Evolutionary conservation across 2,329 filamentous ascomycete species (phyloP).

Genomic region (Dactylellina parvicollis): DNA sequence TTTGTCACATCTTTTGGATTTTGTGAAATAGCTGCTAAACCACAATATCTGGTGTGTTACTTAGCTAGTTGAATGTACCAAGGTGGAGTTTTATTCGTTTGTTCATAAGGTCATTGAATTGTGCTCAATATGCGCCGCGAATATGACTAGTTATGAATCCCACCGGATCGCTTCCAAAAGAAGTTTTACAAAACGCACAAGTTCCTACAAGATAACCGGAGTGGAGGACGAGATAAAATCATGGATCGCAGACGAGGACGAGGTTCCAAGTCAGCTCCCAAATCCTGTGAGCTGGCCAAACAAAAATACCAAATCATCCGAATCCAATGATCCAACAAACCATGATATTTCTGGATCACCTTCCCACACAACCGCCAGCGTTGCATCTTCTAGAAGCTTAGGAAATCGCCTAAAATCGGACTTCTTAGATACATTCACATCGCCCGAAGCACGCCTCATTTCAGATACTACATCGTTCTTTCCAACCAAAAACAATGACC

Average conservation of each 20-base stretch:
- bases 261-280: slow-evolving; percentile 25
- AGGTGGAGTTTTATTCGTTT: slow-evolving; percentile 32
- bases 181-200: slow-evolving; percentile 6
- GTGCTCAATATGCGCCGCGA: slow-evolving; percentile 38
- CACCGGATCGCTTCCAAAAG: slow-evolving; percentile 23
- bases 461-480: slow-evolving; percentile 18
- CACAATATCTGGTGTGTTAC: neutral
- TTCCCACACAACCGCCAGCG: slow-evolving; percentile 24
- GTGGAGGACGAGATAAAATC: slow-evolving; percentile 1
- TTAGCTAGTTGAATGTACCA: slow-evolving; percentile 47
- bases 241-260: slow-evolving; percentile 48
- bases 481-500: slow-evolving; percentile 14
- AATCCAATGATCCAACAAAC: neutral
- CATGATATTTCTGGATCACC: neutral
- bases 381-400: slow-evolving; percentile 30
- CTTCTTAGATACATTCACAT: slow-evolving; percentile 28
- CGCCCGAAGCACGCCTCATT: slow-evolving; percentile 32
- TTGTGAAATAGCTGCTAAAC: too few species aligned
- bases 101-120: slow-evolving; percentile 32
- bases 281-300: neutral
- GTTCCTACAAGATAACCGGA: slow-evolving; percentile 3
- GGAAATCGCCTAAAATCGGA: slow-evolving; percentile 31
- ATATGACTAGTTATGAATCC: slow-evolving; percentile 36
- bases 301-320: slow-evolving; percentile 8
- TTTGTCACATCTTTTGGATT: too few species aligned